Evolutionary conservation across 1,284 basidiomycete genomes (phyloP), one percentile per base, ranked within the genome.

Genomic region (Lentinula novae-zelandiae): DNA sequence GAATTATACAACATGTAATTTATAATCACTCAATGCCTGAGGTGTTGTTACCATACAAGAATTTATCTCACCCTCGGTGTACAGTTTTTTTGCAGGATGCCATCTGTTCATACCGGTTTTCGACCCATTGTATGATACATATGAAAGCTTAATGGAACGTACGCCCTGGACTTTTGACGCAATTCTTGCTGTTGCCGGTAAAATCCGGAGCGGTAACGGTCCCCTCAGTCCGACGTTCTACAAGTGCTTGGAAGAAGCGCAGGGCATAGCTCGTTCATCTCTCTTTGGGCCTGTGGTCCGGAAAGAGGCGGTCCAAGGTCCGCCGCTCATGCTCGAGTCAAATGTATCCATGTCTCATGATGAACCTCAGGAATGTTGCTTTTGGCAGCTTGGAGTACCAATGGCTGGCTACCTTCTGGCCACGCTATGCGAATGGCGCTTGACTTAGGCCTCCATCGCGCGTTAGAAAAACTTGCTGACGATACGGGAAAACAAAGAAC

Each of bases 341-440:
- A 54, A 66, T 50, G 40, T 33, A 46, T 46, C 31, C 33, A 22
- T 13, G 13, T 46, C 54, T 56, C 42, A 56, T 46, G 27, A 62
- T 49, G 48, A 62, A 49, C 34, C 58, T 40, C 64, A 88, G 93
- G 93, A 7, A 95, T 96, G 91, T 76, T 96, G 5, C 81, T 97
- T 49, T 79, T 97, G 57, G 92, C 93, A 39, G 92, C 94, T 0
- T 96, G 95, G 92, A 93, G 90, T 71, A 94, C 95, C 52, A 95
- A 94, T 65, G 93, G 93, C 0, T 96, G 95, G 95, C 80, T 96
- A 42, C 93, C 93, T 5, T 90, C 90, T 66, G 93, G 93, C 3
- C 92, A 96, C 70, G 95, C 95, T 2, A 89, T 97, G 84, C 85
- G 95, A 44, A 96, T 96, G 92, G 95, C 93, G 7, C 78, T 97